Evolutionary conservation across 331 rosid species (phyloP), one percentile per base, ranked within the genome.

Genomic region (Quercus phellos): DNA sequence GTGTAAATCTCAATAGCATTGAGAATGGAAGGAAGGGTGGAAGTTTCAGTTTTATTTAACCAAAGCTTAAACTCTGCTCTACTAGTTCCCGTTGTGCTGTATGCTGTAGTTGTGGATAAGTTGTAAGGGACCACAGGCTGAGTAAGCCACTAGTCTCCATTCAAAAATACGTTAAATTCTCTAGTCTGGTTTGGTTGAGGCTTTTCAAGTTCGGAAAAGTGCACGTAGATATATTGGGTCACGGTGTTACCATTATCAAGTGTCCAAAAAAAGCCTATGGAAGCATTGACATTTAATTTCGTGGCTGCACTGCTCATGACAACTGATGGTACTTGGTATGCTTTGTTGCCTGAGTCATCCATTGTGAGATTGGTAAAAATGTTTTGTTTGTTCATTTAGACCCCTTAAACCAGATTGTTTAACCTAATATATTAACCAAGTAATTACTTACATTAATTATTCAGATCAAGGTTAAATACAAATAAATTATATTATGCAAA

Each of bases 11-110:
- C 93, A 32, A 87, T 0, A 11, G 90, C 97, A 50, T 90, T 90
- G 24, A 91, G 12, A 60, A 81, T 68, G 2, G 94, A 90, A 16
- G 88, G 92, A 73, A 83, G 83, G 6, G 87, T 83, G n/a, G 94
- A 85, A 54, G 51, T 43, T 2, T 43, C 51, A 2, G 51, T 43
- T 43, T 43, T 43, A 42, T 42, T 42, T 7, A 42, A 2, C 13
- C 13, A 42, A 42, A 42, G 12, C 0, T 42, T 7, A 42, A 42
- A 42, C 0, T 2, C 3, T 42, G 8, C 12, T 42, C 51, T 7
- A 42, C 3, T 42, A 7, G 8, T 7, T 42, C 51, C 51, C 9
- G 9, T 9, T 42, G 0, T 2, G 56, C 24, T 73, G 68, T 1
- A 67, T 6, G 79, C 0, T n/a, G 85, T 75, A 10, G 0, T 7